Base-by-base conservation (phyloP, 2,329 filamentous ascomycete species). In the Sarocladiaceae sp. region DNA sequence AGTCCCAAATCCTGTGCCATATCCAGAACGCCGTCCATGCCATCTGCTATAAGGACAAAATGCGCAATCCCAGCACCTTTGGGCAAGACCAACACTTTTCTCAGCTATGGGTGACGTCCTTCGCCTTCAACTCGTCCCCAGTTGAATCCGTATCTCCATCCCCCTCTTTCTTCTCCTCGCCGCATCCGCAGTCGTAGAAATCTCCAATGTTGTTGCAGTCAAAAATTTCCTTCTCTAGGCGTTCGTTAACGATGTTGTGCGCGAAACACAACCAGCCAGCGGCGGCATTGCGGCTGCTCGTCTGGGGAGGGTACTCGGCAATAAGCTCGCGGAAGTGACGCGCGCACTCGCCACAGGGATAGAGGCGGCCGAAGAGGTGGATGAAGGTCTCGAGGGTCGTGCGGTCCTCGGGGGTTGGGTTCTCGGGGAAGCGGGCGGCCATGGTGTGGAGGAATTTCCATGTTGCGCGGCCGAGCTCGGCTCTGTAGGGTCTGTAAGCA, bases 391-490 rank as follows among this genome's bases (percentile, higher is more conserved):
- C 74, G 48, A 85, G 72, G 4, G 80, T 76, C 41, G 74, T 67
- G 51, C 74, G 74, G 53, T 85, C 81, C 51, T 82, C 78, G 43
- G 69, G 58, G 3, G 76, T 75, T 2, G 82, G 81, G 53, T 78
- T 69, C 45, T 83, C 80, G 52, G 82, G 82, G 63, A 83, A 85
- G 33, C 80, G 77, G 10, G 79, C 76, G 68, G 83, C 80, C 73
- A 82, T 84, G 3, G 82, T 85, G 61, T 85, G 82, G 42, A 85
- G 67, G 53, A 85, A 73, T 56, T 82, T 82, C 82, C 82, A 85
- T 27, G 80, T 77, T 19, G 82, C 78, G 48, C 78, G 76, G 50
- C 82, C 82, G 39, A 85, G 74, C 59, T 85, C 81, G 53, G 74
- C 75, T 58, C 75, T 79, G 54, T 43, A 20, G 33, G 42, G 24